Evolutionary conservation across 805 yeast genomes (phyloP).

Genomic region (Cyberlindnera mrakii): DNA sequence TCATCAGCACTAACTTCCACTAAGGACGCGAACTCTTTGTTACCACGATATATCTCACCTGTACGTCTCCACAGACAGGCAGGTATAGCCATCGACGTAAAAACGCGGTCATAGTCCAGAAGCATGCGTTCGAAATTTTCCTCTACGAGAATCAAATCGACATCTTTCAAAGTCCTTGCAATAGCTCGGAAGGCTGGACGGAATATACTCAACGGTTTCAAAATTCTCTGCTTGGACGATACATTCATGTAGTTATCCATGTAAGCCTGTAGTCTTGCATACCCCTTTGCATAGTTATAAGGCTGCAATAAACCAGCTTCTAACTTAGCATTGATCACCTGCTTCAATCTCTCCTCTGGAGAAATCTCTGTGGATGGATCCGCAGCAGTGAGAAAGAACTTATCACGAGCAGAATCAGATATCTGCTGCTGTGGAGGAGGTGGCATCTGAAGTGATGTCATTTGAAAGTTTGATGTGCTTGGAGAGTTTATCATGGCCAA

Average conservation of each 20-base stretch:
- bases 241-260: conserved; percentile 91
- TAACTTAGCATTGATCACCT: conserved; percentile 88
- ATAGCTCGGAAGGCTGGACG: conserved; percentile 92
- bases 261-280: conserved; percentile 80
- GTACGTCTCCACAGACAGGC: conserved; percentile 97
- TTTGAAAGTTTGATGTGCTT: background rate
- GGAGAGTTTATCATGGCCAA: conserved; percentile 21
- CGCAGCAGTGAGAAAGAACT: conserved; percentile 92
- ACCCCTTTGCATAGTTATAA: conserved; percentile 89
- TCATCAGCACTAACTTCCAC: conserved; percentile 90
- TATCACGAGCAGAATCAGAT: conserved; percentile 78
- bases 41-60: conserved; percentile 92
- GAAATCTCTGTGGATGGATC: conserved; percentile 93
- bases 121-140: conserved; percentile 93
- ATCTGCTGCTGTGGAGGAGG: conserved; percentile 16
- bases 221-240: conserved; percentile 74
- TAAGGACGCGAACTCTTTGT: conserved; percentile 89
- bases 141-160: conserved; percentile 86
- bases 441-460: conserved; percentile 8
- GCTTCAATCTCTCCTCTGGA: conserved; percentile 88
- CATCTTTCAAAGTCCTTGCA: conserved; percentile 83
- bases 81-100: conserved; percentile 96
- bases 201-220: conserved; percentile 78
- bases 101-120: conserved; percentile 88
- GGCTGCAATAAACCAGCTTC: conserved; percentile 93